These are phyloP conservation scores for Trichoderma orchidacearum DNA, from an alignment of 495 filamentous ascomycete species.

Conservation along the genomic window DNA sequence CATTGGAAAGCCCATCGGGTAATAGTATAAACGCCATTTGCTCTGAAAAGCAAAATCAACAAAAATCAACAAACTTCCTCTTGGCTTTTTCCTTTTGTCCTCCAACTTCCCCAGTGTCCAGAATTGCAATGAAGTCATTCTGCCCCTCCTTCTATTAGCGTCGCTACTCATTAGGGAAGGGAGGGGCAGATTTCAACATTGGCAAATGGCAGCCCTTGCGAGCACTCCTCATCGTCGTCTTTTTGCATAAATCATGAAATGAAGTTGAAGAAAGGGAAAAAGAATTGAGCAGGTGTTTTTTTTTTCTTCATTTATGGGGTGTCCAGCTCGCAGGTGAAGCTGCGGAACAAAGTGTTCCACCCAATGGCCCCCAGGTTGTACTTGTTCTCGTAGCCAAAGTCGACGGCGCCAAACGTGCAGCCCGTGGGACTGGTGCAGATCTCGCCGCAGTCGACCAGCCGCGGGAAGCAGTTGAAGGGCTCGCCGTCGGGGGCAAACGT, in stretches of 20 bases:
- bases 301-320: neutral
- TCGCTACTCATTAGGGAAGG: too few species aligned
- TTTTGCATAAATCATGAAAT: too few species aligned
- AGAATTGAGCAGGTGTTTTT: neutral
- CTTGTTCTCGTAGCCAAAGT: slow-evolving; percentile 18
- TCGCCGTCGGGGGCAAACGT: slow-evolving; percentile 29
- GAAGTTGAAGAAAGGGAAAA: neutral
- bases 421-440: slow-evolving; percentile 30
- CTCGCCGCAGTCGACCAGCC: slow-evolving; percentile 16
- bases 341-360: slow-evolving; percentile 21
- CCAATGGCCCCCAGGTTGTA: slow-evolving; percentile 19
- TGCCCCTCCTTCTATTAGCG: too few species aligned
- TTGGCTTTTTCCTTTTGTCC: neutral
- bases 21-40: neutral
- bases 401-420: slow-evolving; percentile 26
- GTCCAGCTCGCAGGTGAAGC: slow-evolving; percentile 22
- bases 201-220: too few species aligned
- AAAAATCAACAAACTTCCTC: neutral
- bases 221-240: too few species aligned
- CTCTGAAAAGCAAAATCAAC: neutral
- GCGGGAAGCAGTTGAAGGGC: slow-evolving; percentile 25
- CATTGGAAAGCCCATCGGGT: neutral
- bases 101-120: too few species aligned
- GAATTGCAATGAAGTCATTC: too few species aligned
- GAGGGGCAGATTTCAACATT: neutral